phyloP scores from a whole-genome alignment of 805 yeast genomes.

The Barnettozyma vustinii region DNA sequence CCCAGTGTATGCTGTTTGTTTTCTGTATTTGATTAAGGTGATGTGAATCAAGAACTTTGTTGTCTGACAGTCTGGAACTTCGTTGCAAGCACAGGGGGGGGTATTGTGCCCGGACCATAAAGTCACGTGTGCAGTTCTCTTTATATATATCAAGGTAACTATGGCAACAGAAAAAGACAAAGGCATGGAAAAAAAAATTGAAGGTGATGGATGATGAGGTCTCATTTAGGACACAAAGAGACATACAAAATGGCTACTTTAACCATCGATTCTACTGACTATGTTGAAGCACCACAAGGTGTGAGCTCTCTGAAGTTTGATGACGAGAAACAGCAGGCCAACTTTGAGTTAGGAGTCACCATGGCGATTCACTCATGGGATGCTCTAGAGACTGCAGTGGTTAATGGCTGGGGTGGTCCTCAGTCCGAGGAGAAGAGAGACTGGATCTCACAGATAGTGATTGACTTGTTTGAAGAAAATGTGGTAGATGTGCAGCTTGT shows the following conservation, averaged over 20 bases:
- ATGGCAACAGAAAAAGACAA: neutral
- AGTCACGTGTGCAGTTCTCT: too few relatives aligned
- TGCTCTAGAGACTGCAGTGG: conserved; percentile 81
- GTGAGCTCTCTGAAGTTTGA: conserved; percentile 34
- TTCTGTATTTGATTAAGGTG: neutral
- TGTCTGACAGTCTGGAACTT: too few relatives aligned
- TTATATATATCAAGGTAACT: neutral
- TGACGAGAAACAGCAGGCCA: conserved; percentile 68
- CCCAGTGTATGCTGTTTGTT: neutral
- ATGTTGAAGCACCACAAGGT: conserved; percentile 47
- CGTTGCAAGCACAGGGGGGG: too few relatives aligned
- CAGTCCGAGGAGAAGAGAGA: conserved; percentile 88
- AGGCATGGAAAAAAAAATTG: neutral
- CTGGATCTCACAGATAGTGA: conserved; percentile 82
- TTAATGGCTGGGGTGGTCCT: conserved; percentile 93
- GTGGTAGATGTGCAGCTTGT: conserved; percentile 72
- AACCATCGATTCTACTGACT: conserved; percentile 38
- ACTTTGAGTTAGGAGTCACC: conserved; percentile 88
- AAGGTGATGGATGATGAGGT: neutral
- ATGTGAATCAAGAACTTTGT: neutral
- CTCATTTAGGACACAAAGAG: neutral
- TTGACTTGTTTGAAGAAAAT: conserved; percentile 66
- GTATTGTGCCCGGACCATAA: too few relatives aligned
- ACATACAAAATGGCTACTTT: neutral
- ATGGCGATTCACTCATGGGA: conserved; percentile 93